These are phyloP conservation scores for Parmelia sp. DNA, from an alignment of 495 filamentous ascomycete species.

Conservation along the genomic window DNA sequence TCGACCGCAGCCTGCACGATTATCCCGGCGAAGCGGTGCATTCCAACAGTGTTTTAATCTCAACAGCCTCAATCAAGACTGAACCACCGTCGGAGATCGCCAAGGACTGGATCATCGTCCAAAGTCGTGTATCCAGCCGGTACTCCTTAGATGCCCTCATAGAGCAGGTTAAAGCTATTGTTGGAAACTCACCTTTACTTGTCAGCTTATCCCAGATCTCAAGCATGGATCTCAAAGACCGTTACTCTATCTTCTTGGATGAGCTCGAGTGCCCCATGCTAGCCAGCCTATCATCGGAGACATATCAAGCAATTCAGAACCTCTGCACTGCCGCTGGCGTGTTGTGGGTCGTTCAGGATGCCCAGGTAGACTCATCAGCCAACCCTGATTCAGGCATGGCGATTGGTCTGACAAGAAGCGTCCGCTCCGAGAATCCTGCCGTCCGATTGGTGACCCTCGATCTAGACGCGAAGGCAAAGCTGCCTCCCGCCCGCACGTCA, in stretches of 20 bases:
- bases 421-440: conserved; percentile 20
- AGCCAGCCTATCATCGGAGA: conserved; percentile 1
- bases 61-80: conserved; percentile 14
- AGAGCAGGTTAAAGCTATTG: background rate
- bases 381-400: conserved; percentile 15
- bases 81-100: background rate
- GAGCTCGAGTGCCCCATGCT: conserved; percentile 13
- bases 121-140: conserved; percentile 9
- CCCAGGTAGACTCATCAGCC: background rate
- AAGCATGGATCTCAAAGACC: background rate
- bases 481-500: conserved; percentile 5
- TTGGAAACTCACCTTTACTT: background rate
- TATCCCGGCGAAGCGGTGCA: conserved; percentile 3
- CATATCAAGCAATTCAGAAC: conserved; percentile 7
- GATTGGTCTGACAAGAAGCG: conserved; percentile 14
- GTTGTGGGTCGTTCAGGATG: conserved; percentile 20
- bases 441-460: conserved; percentile 18
- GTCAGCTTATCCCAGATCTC: conserved; percentile 3
- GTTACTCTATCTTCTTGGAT: conserved; percentile 6
- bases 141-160: conserved; percentile 2
- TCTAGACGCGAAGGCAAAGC: conserved; percentile 11
- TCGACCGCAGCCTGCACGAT: conserved; percentile 15
- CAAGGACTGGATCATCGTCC: conserved; percentile 4
- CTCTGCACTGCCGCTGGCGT: conserved; percentile 13
- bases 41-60: conserved; percentile 15